Evolutionary conservation across 148 eudicot species (phyloP), one percentile per base, ranked within the genome.

Genomic region (Linanthus parryae): DNA sequence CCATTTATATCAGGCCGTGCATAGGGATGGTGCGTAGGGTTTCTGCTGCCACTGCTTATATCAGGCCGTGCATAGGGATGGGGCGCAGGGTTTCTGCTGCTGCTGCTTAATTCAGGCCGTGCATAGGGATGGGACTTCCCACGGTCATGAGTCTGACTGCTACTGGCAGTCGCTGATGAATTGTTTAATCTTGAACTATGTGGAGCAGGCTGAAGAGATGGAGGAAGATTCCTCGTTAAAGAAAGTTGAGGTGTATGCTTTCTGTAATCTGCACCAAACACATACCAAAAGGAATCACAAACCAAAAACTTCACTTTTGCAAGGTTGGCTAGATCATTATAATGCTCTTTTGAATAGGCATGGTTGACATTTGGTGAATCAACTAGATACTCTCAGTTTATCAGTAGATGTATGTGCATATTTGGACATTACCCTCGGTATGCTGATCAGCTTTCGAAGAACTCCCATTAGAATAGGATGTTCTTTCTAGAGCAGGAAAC

Each of bases 151-250:
- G 67, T 30, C 25, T 65, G 83, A 66, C 72, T 64, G 54, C 62
- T 67, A 52, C 58, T 57, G 45, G 58, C 67, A 58, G 64, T 65
- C 20, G 76, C 76, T 61, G 68, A 68, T 16, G 39, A 54, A 57
- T 64, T 67, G 49, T 34, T 66, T 20, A 65, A 47, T 42, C 62
- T 64, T 20, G 63, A 13, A 64, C 61, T 60, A 35, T 57, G 35
- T 18, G 69, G 60, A 56, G 75, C 52, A 37, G 64, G 47, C 56
- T 71, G 77, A 19, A 73, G 15, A 51, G 82, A 73, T 56, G 78
- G 3, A 18, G 95, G 94, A 68, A 83, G 84, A 48, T 58, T 41
- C 76, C 98, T 77, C 74, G 61, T 84, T 23, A 35, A 42, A 28
- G 69, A 33, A 21, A 63, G 72, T 42, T 52, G 64, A 25, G 53